Percentiles rank a stretch among this genome's conserved stretches.
Conservation (phyloP, 169 alveolate genomes). For the Plasmodium coatneyi region DNA sequence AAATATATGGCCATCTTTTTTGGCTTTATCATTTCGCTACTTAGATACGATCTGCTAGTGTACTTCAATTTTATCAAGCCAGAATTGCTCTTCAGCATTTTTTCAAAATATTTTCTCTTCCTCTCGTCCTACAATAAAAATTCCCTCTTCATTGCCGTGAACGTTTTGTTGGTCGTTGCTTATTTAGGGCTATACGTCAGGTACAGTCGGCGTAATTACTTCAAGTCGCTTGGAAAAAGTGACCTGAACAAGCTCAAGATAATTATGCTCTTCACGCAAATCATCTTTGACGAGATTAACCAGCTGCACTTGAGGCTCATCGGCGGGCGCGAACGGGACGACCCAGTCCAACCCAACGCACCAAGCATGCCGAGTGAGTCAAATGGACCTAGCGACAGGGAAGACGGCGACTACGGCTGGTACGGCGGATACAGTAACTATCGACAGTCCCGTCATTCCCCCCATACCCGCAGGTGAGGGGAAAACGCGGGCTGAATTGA, state of each 20-base stretch:
- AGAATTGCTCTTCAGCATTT: slow-evolving; percentile 38
- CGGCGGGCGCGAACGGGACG: slow-evolving; percentile 1
- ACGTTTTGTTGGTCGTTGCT: slow-evolving; percentile 2
- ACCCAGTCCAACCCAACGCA: neutral
- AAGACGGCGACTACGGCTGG: neutral
- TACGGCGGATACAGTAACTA: neutral
- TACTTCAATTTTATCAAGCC: slow-evolving; percentile 63
- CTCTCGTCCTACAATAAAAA: slow-evolving; percentile 61
- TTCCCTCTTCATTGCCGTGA: slow-evolving; percentile 50
- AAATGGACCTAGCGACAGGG: neutral
- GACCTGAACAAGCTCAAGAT: slow-evolving; percentile 54
- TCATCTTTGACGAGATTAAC: slow-evolving; percentile 57
- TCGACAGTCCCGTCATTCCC: neutral
- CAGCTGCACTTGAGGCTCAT: slow-evolving; percentile 38
- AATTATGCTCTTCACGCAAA: slow-evolving; percentile 51
- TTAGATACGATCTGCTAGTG: slow-evolving; percentile 61
- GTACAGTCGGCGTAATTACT: slow-evolving; percentile 46
- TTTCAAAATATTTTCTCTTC: slow-evolving; percentile 59
- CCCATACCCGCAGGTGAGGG: neutral
- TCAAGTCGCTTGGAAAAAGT: slow-evolving; percentile 55
- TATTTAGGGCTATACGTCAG: slow-evolving; percentile 16
- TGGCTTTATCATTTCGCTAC: slow-evolving; percentile 52
- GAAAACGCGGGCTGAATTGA: neutral
- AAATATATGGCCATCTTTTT: slow-evolving; percentile 55
- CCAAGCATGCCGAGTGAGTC: neutral